Evolutionary conservation across 129 eudicot genomes (phyloP).

Genomic region (Cynara cardunculus): DNA sequence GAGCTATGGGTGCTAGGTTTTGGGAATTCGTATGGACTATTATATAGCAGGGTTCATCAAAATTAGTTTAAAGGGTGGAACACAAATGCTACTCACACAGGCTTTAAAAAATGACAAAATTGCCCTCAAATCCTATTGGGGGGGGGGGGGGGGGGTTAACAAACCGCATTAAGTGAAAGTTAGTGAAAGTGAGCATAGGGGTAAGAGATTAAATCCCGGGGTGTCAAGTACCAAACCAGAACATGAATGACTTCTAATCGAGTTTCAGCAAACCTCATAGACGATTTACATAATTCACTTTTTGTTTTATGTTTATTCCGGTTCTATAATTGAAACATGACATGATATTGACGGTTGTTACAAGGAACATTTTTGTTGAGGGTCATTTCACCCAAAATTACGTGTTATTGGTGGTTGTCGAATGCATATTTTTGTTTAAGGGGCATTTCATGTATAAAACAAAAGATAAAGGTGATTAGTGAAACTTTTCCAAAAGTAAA

Average conservation of each 20-base stretch:
- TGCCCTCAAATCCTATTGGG: too few relatives aligned
- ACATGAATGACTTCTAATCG: too few relatives aligned
- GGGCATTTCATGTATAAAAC: neutral
- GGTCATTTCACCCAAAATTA: too few relatives aligned
- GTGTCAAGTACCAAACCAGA: neutral
- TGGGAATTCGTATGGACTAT: neutral
- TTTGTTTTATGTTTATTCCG: neutral
- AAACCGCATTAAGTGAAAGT: too few relatives aligned
- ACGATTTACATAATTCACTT: too few relatives aligned
- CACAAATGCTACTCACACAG: neutral
- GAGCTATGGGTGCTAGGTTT: neutral
- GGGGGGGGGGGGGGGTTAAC: too few relatives aligned
- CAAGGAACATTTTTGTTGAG: neutral
- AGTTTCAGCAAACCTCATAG: neutral
- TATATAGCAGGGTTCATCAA: neutral
- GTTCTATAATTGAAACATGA: neutral
- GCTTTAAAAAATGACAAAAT: neutral
- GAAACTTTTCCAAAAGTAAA: neutral
- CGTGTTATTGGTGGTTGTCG: neutral
- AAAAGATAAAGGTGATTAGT: neutral
- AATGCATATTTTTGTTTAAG: neutral
- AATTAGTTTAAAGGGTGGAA: neutral
- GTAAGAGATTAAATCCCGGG: too few relatives aligned
- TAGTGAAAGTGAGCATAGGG: neutral
- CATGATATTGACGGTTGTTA: neutral